These are phyloP conservation scores for Populus simonii DNA, from an alignment of 345 rosid genomes.

Conservation along the genomic window DNA sequence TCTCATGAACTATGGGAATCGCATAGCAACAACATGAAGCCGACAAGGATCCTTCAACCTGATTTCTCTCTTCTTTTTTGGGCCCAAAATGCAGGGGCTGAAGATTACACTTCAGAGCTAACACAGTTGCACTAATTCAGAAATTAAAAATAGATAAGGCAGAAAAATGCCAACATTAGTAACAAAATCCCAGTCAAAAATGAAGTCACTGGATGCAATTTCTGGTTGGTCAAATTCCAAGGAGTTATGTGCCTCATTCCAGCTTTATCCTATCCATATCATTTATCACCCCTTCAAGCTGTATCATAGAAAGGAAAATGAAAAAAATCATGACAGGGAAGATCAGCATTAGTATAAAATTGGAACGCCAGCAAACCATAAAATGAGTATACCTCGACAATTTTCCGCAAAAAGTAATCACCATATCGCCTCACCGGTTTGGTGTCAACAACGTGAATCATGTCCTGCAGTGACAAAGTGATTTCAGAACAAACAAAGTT, in stretches of 20 bases:
- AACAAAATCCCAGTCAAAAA: slow-evolving; percentile 2
- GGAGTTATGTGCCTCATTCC: slow-evolving; percentile 39
- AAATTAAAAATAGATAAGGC: background rate
- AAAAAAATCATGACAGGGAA: background rate
- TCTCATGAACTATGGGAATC: background rate
- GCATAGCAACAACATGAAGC: background rate
- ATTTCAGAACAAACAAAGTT: background rate
- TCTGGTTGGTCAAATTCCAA: background rate
- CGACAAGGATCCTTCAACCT: background rate
- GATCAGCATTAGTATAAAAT: background rate
- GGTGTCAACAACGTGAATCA: slow-evolving; percentile 73
- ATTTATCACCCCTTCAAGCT: slow-evolving; percentile 89
- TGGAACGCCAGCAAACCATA: background rate
- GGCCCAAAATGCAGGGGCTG: no score
- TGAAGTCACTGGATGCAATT: background rate
- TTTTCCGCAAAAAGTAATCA: slow-evolving; percentile 89
- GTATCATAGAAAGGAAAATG: slow-evolving; percentile 4
- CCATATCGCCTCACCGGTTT: slow-evolving; percentile 73
- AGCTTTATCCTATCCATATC: slow-evolving; percentile 78
- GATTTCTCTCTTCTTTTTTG: background rate
- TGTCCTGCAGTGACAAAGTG: slow-evolving; percentile 55
- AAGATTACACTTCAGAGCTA: background rate
- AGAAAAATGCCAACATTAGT: background rate
- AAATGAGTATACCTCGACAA: slow-evolving; percentile 62
- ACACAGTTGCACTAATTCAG: background rate